These are phyloP conservation scores for Thermomucor indicae-seudaticae DNA, from an alignment of 371 early-diverging fungal genomes.

Conservation along the genomic window DNA sequence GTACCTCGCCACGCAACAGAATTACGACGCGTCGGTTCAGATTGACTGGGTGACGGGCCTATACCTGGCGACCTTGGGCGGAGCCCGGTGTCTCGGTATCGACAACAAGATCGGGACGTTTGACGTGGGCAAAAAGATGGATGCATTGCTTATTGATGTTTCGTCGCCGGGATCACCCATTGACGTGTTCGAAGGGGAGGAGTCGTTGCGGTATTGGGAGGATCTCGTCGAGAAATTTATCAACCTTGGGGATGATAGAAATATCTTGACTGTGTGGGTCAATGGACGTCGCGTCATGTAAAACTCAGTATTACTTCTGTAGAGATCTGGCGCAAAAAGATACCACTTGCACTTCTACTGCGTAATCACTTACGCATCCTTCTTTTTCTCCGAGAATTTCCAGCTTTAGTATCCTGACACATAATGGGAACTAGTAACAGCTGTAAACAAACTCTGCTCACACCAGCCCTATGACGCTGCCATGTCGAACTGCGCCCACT, in stretches of 20 bases:
- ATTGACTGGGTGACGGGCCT: slow-evolving; percentile 4
- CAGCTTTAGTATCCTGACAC: too few relatives aligned
- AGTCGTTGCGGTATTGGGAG: not conserved
- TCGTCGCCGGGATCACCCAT: not conserved
- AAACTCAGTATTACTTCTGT: not conserved
- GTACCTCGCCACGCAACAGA: too few relatives aligned
- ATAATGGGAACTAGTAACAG: too few relatives aligned
- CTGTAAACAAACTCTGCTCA: too few relatives aligned
- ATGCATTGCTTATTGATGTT: slow-evolving; percentile 7
- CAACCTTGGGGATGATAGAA: slow-evolving; percentile 6
- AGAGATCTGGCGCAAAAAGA: not conserved
- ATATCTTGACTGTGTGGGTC: slow-evolving; percentile 1
- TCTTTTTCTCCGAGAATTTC: too few relatives aligned
- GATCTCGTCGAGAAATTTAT: slow-evolving; percentile 5
- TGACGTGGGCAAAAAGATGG: slow-evolving; percentile 1
- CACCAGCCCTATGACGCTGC: too few relatives aligned
- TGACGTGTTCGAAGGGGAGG: not conserved
- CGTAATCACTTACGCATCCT: too few relatives aligned
- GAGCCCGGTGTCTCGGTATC: slow-evolving; percentile 1
- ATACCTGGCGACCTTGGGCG: slow-evolving; percentile 6
- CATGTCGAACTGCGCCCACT: too few relatives aligned
- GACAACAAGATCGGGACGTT: slow-evolving; percentile 1
- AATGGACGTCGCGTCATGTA: not conserved
- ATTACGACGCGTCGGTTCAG: too few relatives aligned
- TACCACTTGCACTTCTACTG: not conserved